A percentile compares a stretch with the other conserved stretches of the same genome.
Conservation (phyloP, 179 eudicot species). For the Pouteria campechiana region DNA sequence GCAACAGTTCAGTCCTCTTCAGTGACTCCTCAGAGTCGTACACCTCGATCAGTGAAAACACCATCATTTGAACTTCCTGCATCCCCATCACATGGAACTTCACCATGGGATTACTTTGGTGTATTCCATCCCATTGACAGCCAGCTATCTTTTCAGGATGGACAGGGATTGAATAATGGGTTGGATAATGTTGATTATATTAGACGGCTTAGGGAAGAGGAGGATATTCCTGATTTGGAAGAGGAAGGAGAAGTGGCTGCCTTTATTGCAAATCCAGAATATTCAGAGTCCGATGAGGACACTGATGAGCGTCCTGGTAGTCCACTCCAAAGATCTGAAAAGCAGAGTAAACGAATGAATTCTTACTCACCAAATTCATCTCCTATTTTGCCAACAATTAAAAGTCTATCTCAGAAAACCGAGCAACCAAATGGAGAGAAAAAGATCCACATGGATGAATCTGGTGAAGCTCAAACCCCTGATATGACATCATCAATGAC, state of each 20-base stretch:
- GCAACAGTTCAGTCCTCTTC: slow-evolving; percentile 52
- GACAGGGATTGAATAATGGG: slow-evolving; percentile 20
- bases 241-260: slow-evolving; percentile 37
- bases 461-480: too few species aligned
- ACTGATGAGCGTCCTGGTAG: slow-evolving; percentile 77
- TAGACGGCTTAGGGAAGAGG: slow-evolving; percentile 26
- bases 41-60: slow-evolving; percentile 34
- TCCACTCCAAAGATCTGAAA: slow-evolving; percentile 64
- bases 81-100: slow-evolving; percentile 17
- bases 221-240: slow-evolving; percentile 31
- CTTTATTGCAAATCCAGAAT: slow-evolving; percentile 22
- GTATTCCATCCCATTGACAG: slow-evolving; percentile 61
- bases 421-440: slow-evolving; percentile 27
- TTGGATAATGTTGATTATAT: slow-evolving; percentile 20
- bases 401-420: slow-evolving; percentile 20
- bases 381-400: slow-evolving; percentile 16
- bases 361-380: slow-evolving; percentile 20
- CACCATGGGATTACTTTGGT: slow-evolving; percentile 95
- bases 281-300: slow-evolving; percentile 64
- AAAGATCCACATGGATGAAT: too few species aligned
- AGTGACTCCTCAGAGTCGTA: slow-evolving; percentile 27
- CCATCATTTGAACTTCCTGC: slow-evolving; percentile 29
- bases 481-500: slow-evolving; percentile 59
- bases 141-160: slow-evolving; percentile 48
- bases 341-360: slow-evolving; percentile 47